Conservation (phyloP, 2,329 filamentous ascomycete genomes). For the Scedosporium aurantiacum region DNA sequence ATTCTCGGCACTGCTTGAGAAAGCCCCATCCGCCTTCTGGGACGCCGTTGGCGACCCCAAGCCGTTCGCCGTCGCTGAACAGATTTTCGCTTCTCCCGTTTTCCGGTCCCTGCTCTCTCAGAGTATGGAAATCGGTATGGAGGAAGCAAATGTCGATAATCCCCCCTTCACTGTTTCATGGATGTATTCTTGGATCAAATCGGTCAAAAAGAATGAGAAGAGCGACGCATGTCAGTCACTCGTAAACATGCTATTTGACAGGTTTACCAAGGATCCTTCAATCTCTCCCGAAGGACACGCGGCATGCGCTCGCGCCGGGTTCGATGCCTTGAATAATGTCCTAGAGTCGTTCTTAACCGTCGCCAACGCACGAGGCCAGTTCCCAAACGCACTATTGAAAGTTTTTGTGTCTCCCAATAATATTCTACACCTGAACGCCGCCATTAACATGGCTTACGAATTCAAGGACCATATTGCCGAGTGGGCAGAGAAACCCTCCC, state of each 20-base stretch:
- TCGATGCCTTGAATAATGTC: conserved; percentile 47
- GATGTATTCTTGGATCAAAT: conserved; percentile 67
- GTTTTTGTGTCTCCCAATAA: conserved; percentile 38
- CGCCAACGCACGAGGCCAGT: conserved; percentile 11
- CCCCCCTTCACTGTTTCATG: conserved; percentile 59
- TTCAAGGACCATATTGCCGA: conserved; percentile 49
- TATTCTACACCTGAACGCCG: conserved; percentile 51
- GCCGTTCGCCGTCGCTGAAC: conserved; percentile 70
- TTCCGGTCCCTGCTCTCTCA: conserved; percentile 51
- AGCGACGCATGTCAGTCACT: conserved; percentile 73
- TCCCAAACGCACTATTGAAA: conserved; percentile 15
- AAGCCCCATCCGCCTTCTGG: conserved; percentile 75
- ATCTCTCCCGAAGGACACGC: conserved; percentile 47
- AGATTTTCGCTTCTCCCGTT: conserved; percentile 63
- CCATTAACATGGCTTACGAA: conserved; percentile 54
- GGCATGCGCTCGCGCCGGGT: conserved; percentile 52
- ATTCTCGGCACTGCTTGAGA: conserved; percentile 60
- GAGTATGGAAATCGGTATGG: conserved; percentile 33
- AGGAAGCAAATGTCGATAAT: conserved; percentile 5
- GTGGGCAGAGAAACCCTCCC: conserved; percentile 33
- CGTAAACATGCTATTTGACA: conserved; percentile 61
- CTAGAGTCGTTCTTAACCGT: conserved; percentile 44
- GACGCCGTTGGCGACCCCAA: conserved; percentile 73
- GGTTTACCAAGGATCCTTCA: conserved; percentile 41
- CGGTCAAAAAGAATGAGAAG: conserved; percentile 63